These are phyloP conservation scores for Colletotrichum sp. DNA, from an alignment of 2,329 filamentous ascomycete species.

Conservation along the genomic window DNA sequence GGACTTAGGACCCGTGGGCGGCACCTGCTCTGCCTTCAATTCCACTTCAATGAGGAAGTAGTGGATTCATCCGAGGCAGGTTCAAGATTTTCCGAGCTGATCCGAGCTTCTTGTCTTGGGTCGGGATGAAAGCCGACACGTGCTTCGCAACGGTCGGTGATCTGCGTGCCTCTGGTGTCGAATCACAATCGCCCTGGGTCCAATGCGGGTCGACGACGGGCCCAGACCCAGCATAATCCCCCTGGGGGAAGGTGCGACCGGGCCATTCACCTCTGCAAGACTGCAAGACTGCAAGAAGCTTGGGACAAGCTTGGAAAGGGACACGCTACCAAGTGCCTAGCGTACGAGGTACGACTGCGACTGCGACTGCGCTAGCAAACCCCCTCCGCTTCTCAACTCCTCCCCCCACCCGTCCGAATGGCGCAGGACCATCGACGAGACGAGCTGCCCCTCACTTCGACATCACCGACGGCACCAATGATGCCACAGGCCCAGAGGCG, in stretches of 20 bases:
- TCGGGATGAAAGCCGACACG: not conserved
- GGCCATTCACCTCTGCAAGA: not conserved
- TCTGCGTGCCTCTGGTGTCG: not conserved
- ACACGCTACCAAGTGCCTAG: not conserved
- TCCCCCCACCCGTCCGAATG: not conserved
- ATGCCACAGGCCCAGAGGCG: not conserved
- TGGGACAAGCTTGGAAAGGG: not conserved
- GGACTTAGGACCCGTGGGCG: not conserved
- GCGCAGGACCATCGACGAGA: not conserved
- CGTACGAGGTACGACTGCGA: not conserved
- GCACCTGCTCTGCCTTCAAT: too few relatives aligned
- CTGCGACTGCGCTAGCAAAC: not conserved
- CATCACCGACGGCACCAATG: not conserved
- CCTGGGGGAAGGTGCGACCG: not conserved
- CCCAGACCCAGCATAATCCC: not conserved
- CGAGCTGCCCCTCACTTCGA: not conserved
- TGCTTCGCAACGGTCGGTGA: not conserved
- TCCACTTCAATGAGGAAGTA: too few relatives aligned
- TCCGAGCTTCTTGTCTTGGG: not conserved
- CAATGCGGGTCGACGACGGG: not conserved
- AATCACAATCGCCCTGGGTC: conserved; percentile 4
- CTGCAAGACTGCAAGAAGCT: not conserved
- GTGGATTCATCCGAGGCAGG: not conserved
- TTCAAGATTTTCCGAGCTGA: not conserved
- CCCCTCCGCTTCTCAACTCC: not conserved